A percentile compares a stretch with the other conserved stretches of the same genome.
These are phyloP conservation scores for Evernia prunastri DNA, from an alignment of 495 filamentous ascomycete species.

Conservation along the genomic window DNA sequence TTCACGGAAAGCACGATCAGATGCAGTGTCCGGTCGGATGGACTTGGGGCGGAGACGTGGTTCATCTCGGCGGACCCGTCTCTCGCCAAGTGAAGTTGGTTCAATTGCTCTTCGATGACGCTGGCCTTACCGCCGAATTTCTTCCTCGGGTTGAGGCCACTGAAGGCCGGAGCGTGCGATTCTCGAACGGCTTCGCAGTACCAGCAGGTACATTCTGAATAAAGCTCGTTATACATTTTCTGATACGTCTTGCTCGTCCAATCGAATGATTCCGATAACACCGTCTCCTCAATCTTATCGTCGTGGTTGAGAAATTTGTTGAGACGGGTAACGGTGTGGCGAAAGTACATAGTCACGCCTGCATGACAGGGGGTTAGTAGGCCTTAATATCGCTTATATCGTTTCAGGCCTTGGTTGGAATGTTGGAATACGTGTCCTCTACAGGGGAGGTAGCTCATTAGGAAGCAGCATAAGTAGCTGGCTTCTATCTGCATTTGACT, in stretches of 20 bases:
- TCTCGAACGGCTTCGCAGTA: constrained; percentile 77
- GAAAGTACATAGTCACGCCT: too few species aligned
- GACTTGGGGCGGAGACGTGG: constrained; percentile 25
- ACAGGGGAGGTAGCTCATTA: too few species aligned
- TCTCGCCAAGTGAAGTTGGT: constrained; percentile 47
- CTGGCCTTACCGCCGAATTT: constrained; percentile 29
- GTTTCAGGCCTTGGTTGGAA: too few species aligned
- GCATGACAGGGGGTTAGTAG: too few species aligned
- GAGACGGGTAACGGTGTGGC: background rate
- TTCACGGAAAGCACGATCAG: constrained; percentile 15
- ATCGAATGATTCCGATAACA: constrained; percentile 58
- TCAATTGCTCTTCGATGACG: constrained; percentile 43
- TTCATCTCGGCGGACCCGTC: constrained; percentile 28
- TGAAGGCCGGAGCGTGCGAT: constrained; percentile 42
- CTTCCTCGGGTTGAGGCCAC: constrained; percentile 8
- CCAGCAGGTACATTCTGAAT: constrained; percentile 84
- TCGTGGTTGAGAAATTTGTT: constrained; percentile 71
- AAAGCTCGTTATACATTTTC: constrained; percentile 54
- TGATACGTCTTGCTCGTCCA: constrained; percentile 69
- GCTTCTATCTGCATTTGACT: too few species aligned
- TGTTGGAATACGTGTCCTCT: too few species aligned
- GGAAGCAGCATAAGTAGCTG: too few species aligned
- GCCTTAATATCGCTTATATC: too few species aligned
- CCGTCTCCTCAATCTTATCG: constrained; percentile 67
- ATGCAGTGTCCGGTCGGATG: constrained; percentile 13